These are phyloP conservation scores for Sungouiozyma ichnusensis DNA, from an alignment of 805 yeast genomes.

Conservation along the genomic window DNA sequence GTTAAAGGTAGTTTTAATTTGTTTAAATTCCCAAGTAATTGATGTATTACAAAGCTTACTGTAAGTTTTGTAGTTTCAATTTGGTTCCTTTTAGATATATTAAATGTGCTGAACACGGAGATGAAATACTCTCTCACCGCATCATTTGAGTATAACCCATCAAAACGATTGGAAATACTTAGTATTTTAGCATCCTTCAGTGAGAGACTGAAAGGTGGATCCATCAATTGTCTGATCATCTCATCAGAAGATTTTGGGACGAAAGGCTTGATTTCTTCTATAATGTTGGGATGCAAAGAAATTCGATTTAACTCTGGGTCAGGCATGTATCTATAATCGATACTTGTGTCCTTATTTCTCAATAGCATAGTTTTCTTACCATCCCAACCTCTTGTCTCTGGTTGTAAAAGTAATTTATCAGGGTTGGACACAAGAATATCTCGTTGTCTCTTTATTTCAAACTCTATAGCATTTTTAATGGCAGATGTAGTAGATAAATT, in stretches of 20 bases:
- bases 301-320: constrained; percentile 78
- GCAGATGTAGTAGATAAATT: constrained; percentile 80
- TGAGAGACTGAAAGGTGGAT: constrained; percentile 44
- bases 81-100: constrained; percentile 14
- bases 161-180: constrained; percentile 33
- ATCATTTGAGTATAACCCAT: constrained; percentile 17
- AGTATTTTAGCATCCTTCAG: constrained; percentile 69
- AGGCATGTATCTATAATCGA: constrained; percentile 90
- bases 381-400: constrained; percentile 89
- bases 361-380: constrained; percentile 58
- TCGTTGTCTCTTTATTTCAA: constrained; percentile 66
- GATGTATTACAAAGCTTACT: constrained; percentile 77
- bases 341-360: constrained; percentile 68
- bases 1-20: constrained; percentile 33
- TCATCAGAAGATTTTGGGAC: constrained; percentile 59
- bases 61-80: constrained; percentile 32
- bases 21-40: constrained; percentile 58
- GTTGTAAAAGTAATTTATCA: constrained; percentile 15
- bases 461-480: constrained; percentile 61
- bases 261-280: constrained; percentile 30
- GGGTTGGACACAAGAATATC: constrained; percentile 30
- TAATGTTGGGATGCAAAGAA: constrained; percentile 32
- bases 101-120: constrained; percentile 28
- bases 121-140: constrained; percentile 45
- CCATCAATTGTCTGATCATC: constrained; percentile 36